Evolutionary conservation across 805 yeast genomes (phyloP), one percentile per base, ranked within the genome.

Genomic region (Lipomyces chichibuensis): DNA sequence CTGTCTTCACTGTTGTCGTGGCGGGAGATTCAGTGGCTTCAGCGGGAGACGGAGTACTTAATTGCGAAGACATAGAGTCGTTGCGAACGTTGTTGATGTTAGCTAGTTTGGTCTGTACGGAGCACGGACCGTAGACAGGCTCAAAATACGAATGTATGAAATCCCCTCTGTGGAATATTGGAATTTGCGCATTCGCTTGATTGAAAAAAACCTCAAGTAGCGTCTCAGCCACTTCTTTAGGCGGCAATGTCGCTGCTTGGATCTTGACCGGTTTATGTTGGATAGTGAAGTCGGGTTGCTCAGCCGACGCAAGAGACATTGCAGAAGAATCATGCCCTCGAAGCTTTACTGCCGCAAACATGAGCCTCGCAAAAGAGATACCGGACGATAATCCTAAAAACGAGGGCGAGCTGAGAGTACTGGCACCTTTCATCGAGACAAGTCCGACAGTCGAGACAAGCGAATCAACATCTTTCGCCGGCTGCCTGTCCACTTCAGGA

Each of bases 151-250:
- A 80, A 58, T 80, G 80, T 55, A 93, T 77, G 73, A 92, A 92
- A 71, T 84, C 85, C 73, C 91, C 96, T 37, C 97, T 83, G 75
- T 93, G 97, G 59, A 92, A 78, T 3, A 93, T 82, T 0, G 98
- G 97, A 33, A 91, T 77, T 76, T 92, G 97, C 1, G 96, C 82
- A 75, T 93, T 92, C 17, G 93, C 85, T 73, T 89, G 92, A 25
- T 89, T 85, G 74, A 93, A 93, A 75, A 84, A 92, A 1, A 85
- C 80, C 49, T 86, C 82, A 8, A 92, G 74, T 56, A 90, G 82
- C 60, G 82, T 80, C 73, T 89, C 86, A 0, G 97, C 97, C 39
- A 86, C 84, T 27, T 81, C 79, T 72, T 90, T 91, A 0, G 90
- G 83, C 1, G 96, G 95, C 27, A 93, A 79, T 11, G 84, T 74